phyloP scores from a whole-genome alignment of 345 rosid genomes.

The Citrus mangshanensis region DNA sequence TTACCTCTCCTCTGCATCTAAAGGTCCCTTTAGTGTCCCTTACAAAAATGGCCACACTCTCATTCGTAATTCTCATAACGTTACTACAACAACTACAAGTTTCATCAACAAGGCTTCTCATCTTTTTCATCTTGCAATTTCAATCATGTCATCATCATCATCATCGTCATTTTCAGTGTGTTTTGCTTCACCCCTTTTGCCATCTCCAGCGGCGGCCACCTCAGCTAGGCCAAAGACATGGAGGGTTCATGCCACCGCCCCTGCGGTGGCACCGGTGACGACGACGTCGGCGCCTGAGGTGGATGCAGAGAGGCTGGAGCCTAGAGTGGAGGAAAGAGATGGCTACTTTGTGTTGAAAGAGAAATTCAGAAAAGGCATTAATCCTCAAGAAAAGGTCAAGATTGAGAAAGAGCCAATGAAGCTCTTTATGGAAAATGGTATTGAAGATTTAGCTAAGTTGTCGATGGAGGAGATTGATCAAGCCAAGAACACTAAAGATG shows the following conservation, averaged over 20 bases:
- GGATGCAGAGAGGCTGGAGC: conserved; percentile 67
- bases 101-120: not conserved
- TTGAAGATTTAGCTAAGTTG: conserved; percentile 66
- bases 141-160: conserved; percentile 48
- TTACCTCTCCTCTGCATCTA: conserved; percentile 11
- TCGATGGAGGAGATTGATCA: conserved; percentile 76
- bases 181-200: conserved; percentile 38
- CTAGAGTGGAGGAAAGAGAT: conserved; percentile 72
- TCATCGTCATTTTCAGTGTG: conserved; percentile 54
- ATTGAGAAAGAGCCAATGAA: conserved; percentile 84
- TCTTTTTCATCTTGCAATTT: not conserved
- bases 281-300: conserved; percentile 14
- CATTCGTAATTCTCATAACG: not conserved
- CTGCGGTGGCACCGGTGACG: conserved; percentile 26
- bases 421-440: conserved; percentile 71
- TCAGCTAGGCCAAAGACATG: conserved; percentile 41
- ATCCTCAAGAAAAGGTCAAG: conserved; percentile 88
- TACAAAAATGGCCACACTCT: conserved; percentile 47
- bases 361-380: conserved; percentile 77
- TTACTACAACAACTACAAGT: too few relatives aligned
- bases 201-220: conserved; percentile 15
- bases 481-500: conserved; percentile 59
- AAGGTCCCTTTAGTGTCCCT: conserved; percentile 24
- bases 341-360: conserved; percentile 83
- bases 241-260: conserved; percentile 29